Percentiles rank a stretch among this genome's conserved stretches.
These are phyloP conservation scores for Linanthus parryae DNA, from an alignment of 148 eudicot species.

Conservation along the genomic window DNA sequence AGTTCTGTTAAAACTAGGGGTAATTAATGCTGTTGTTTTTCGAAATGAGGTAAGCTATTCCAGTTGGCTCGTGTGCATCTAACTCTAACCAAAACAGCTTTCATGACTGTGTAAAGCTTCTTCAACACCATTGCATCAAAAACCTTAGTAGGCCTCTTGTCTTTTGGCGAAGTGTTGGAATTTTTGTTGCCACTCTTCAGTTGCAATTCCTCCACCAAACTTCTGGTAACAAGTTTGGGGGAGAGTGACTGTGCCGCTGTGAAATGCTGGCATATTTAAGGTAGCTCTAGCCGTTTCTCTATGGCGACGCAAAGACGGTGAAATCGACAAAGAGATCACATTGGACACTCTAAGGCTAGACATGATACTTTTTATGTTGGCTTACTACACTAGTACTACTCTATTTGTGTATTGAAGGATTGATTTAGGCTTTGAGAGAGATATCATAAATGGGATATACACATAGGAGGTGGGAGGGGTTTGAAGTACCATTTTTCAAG, in stretches of 20 bases:
- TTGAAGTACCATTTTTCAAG: too few species aligned
- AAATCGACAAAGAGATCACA: too few species aligned
- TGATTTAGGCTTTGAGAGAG: too few species aligned
- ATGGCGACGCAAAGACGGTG: too few species aligned
- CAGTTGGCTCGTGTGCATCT: constrained; percentile 60
- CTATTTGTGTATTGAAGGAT: too few species aligned
- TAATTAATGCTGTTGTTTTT: too few species aligned
- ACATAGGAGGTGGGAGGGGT: too few species aligned
- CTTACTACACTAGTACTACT: too few species aligned
- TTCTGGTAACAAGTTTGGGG: background rate
- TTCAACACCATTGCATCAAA: constrained; percentile 12
- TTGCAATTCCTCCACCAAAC: background rate
- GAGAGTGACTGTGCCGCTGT: background rate
- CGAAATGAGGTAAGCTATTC: constrained; percentile 59
- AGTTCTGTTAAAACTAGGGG: too few species aligned
- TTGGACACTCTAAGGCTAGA: too few species aligned
- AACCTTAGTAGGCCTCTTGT: background rate
- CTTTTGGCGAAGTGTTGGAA: background rate
- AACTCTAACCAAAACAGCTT: constrained; percentile 45
- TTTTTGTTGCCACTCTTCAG: background rate
- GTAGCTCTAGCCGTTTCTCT: background rate
- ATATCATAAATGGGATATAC: too few species aligned
- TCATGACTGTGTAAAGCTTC: constrained; percentile 46
- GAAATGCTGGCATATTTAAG: background rate
- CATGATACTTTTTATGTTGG: too few species aligned